A percentile compares a stretch with the other conserved stretches of the same genome.
Conservation (phyloP, 371 early-diverging fungal species). For the Rhizopus delemar region DNA sequence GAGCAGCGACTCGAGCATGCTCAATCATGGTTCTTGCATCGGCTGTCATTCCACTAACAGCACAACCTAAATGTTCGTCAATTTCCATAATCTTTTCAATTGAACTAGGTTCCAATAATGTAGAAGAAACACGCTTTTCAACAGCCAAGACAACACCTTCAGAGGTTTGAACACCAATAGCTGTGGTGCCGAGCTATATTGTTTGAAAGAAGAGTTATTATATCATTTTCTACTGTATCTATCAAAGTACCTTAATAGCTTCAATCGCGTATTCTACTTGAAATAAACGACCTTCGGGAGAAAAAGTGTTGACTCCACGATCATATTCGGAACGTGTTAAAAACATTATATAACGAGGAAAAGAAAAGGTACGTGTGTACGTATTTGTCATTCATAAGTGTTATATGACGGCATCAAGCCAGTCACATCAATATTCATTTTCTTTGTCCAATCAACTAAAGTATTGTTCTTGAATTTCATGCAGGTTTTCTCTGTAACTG, state of each 20-base stretch:
- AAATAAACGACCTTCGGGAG: slow-evolving; percentile 98
- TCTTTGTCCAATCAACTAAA: too few relatives aligned
- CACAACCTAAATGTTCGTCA: slow-evolving; percentile 93
- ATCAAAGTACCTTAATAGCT: slow-evolving; percentile 88
- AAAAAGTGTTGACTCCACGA: slow-evolving; percentile 98
- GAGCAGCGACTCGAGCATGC: slow-evolving; percentile 94
- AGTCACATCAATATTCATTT: neutral
- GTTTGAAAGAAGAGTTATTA: neutral
- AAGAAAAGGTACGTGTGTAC: slow-evolving; percentile 3
- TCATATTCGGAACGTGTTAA: slow-evolving; percentile 92
- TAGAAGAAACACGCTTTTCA: slow-evolving; percentile 94
- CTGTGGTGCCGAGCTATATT: slow-evolving; percentile 90
- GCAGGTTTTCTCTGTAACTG: too few relatives aligned
- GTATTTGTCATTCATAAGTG: neutral
- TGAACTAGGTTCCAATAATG: slow-evolving; percentile 88
- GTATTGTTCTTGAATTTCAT: too few relatives aligned
- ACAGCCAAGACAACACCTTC: slow-evolving; percentile 95
- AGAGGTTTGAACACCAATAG: slow-evolving; percentile 94
- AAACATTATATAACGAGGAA: slow-evolving; percentile 54
- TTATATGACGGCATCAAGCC: slow-evolving; percentile 2
- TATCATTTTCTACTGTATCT: neutral
- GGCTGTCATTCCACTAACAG: slow-evolving; percentile 96
- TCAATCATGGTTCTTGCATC: slow-evolving; percentile 97
- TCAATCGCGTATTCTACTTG: slow-evolving; percentile 99
- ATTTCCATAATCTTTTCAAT: slow-evolving; percentile 98